Conservation (phyloP, 192 early-diverging fungal genomes). For the Coemansia interrupta region DNA sequence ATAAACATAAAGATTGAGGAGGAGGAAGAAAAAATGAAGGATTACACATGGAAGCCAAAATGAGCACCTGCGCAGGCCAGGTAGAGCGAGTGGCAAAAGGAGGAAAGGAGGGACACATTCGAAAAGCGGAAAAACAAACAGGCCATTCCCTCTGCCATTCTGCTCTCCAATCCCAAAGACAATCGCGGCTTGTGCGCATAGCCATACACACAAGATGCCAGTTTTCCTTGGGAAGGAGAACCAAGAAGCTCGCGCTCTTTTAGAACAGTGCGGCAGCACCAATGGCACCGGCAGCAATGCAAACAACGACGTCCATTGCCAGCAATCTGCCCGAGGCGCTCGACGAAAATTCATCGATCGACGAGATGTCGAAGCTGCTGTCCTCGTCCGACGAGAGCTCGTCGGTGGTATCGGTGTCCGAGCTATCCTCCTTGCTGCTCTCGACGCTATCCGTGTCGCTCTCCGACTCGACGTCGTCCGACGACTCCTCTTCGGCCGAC, state of each 20-base stretch:
- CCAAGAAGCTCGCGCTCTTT: not conserved
- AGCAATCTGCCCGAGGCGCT: not conserved
- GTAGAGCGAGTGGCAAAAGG: too few relatives aligned
- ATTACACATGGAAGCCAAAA: constrained; percentile 1
- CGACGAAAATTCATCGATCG: not conserved
- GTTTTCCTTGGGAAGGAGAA: not conserved
- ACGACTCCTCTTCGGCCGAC: not conserved
- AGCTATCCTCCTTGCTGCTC: not conserved
- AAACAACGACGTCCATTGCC: constrained; percentile 11
- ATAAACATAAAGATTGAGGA: not conserved
- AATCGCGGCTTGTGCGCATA: too few relatives aligned
- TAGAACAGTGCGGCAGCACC: constrained; percentile 41
- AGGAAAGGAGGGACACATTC: too few relatives aligned
- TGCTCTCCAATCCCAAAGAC: too few relatives aligned
- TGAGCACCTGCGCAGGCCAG: too few relatives aligned
- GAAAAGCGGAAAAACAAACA: too few relatives aligned
- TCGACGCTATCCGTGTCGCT: not conserved
- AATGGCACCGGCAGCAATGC: constrained; percentile 26
- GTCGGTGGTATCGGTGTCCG: not conserved
- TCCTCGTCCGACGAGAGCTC: constrained; percentile 8
- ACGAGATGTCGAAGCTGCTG: constrained; percentile 7
- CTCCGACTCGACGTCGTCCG: constrained; percentile 7
- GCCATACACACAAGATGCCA: not conserved
- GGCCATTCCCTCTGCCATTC: too few relatives aligned
- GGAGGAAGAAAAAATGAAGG: not conserved